Percentiles rank a stretch among this genome's conserved stretches.
phyloP scores from a whole-genome alignment of 2,329 filamentous ascomycete species.

The Diaporthe sp. region DNA sequence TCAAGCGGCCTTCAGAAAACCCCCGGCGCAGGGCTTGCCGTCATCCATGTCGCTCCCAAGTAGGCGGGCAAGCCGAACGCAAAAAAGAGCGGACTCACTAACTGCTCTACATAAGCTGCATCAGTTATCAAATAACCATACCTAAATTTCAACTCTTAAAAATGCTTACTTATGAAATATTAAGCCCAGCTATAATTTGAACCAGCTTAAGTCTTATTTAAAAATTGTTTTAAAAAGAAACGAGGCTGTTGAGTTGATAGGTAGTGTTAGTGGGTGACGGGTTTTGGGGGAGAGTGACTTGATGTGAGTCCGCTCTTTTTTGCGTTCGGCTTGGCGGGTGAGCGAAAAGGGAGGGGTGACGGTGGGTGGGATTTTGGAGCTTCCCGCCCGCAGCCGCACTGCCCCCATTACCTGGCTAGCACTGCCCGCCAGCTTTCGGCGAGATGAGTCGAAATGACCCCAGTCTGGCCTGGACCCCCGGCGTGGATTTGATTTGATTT shows the following conservation, averaged over 20 bases:
- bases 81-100: no score
- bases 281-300: no score
- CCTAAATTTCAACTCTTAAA: no score
- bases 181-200: no score
- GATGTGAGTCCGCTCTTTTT: no score
- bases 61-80: neutral
- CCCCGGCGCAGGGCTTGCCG: neutral
- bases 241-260: no score
- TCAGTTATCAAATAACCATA: no score
- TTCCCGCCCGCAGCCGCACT: slow-evolving; percentile 7
- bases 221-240: no score
- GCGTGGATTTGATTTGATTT: neutral
- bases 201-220: no score
- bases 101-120: neutral
- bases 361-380: slow-evolving; percentile 19
- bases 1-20: neutral
- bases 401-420: neutral
- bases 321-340: neutral
- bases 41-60: neutral
- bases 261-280: no score
- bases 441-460: slow-evolving; percentile 30
- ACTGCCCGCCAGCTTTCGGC: neutral
- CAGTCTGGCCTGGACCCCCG: neutral
- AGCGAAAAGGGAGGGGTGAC: slow-evolving; percentile 5
- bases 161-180: no score